These are phyloP conservation scores for Globisporangium nagaii DNA, from an alignment of 352 stramenopile genomes.

Conservation along the genomic window DNA sequence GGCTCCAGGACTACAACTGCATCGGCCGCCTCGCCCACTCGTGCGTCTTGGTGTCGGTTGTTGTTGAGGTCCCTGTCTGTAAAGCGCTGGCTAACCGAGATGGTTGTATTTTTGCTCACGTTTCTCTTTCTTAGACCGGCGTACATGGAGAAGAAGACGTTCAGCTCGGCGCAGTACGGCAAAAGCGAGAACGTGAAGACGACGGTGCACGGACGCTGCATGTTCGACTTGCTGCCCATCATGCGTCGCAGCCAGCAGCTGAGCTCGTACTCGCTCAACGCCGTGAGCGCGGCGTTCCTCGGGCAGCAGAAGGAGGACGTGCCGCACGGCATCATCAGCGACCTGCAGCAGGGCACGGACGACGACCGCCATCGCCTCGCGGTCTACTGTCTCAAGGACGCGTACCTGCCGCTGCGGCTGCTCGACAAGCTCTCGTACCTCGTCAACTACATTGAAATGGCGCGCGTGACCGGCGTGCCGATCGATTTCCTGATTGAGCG, in stretches of 20 bases:
- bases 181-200: constrained; percentile 98
- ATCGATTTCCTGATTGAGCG: constrained; percentile 97
- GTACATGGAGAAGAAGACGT: constrained; percentile 97
- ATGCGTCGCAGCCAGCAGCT: constrained; percentile 99
- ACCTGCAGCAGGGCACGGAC: constrained; percentile 92
- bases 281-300: constrained; percentile 96
- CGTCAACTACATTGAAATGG: constrained; percentile 99
- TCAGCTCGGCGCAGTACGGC: constrained; percentile 96
- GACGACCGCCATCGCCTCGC: constrained; percentile 97
- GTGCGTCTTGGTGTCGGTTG: constrained; percentile 23
- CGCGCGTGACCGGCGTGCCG: constrained; percentile 97
- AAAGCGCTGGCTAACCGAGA: background rate
- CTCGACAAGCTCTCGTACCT: constrained; percentile 98
- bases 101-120: constrained; percentile 1
- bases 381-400: constrained; percentile 99
- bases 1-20: constrained; percentile 61
- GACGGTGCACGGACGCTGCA: constrained; percentile 95
- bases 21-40: constrained; percentile 89
- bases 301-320: constrained; percentile 99
- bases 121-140: constrained; percentile 24
- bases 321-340: constrained; percentile 98
- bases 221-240: constrained; percentile 99
- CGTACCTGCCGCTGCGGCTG: constrained; percentile 93
- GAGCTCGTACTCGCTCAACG: constrained; percentile 99
- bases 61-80: background rate